Percentiles rank a stretch among this genome's conserved stretches.
These are phyloP conservation scores for Penicillium sp. DNA, from an alignment of 2,329 filamentous ascomycete species.

Conservation along the genomic window DNA sequence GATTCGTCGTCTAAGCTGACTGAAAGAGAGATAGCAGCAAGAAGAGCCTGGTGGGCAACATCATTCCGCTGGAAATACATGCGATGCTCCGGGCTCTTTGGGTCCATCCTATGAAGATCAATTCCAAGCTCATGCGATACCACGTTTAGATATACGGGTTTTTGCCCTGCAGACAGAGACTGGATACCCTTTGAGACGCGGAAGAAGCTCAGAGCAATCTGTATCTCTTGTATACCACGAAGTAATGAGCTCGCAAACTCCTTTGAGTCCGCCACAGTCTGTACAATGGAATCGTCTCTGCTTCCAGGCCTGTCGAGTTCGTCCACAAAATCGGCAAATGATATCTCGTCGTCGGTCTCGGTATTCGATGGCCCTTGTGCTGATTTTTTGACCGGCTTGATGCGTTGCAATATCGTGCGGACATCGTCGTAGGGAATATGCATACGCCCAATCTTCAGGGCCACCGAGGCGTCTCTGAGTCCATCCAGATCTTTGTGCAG, in stretches of 20 bases:
- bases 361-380: slow-evolving; percentile 36
- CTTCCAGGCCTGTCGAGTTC: slow-evolving; percentile 70
- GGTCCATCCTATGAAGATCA: slow-evolving; percentile 86
- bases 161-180: slow-evolving; percentile 63
- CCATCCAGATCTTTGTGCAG: slow-evolving; percentile 83
- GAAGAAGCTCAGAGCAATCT: slow-evolving; percentile 89
- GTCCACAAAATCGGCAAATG: slow-evolving; percentile 70
- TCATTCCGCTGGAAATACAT: slow-evolving; percentile 97
- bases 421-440: slow-evolving; percentile 91
- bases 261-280: slow-evolving; percentile 85
- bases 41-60: slow-evolving; percentile 88
- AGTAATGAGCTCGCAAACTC: slow-evolving; percentile 89
- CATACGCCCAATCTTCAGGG: slow-evolving; percentile 84
- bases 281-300: slow-evolving; percentile 67
- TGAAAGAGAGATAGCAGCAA: slow-evolving; percentile 88
- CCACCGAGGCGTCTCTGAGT: slow-evolving; percentile 83
- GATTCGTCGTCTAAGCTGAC: slow-evolving; percentile 89
- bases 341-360: slow-evolving; percentile 58
- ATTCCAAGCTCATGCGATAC: slow-evolving; percentile 96
- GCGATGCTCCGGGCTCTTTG: slow-evolving; percentile 87
- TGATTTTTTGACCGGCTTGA: slow-evolving; percentile 36
- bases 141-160: slow-evolving; percentile 77
- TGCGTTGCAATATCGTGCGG: slow-evolving; percentile 45
- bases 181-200: slow-evolving; percentile 79
- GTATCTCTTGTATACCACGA: slow-evolving; percentile 90